Percentiles rank a stretch among this genome's conserved stretches.
Evolutionary conservation across 345 rosid species (phyloP).

Genomic region (Euphorbia lathyris): DNA sequence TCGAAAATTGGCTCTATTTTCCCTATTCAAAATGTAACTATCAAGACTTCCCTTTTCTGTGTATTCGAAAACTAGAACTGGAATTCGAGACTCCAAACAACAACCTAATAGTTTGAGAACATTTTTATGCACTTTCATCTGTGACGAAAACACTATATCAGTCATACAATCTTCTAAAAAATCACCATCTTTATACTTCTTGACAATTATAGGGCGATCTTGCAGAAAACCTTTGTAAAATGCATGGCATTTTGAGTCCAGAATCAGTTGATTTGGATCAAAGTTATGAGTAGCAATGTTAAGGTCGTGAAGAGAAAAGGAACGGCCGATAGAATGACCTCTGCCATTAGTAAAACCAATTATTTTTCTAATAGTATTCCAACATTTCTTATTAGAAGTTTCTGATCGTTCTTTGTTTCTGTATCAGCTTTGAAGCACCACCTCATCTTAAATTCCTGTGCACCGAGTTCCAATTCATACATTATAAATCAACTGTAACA

Average conservation of each 20-base stretch:
- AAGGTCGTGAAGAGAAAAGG: not conserved
- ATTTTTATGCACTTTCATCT: slow-evolving; percentile 1
- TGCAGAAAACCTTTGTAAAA: not conserved
- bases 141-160: not conserved
- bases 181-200: not conserved
- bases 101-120: slow-evolving; percentile 4
- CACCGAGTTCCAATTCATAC: too few relatives aligned
- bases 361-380: too few relatives aligned
- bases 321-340: too few relatives aligned
- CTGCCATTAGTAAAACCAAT: too few relatives aligned
- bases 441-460: too few relatives aligned
- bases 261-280: not conserved
- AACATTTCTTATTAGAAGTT: too few relatives aligned
- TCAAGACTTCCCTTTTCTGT: not conserved
- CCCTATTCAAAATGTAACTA: not conserved
- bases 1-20: not conserved
- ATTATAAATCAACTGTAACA: too few relatives aligned
- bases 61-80: slow-evolving; percentile 6
- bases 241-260: not conserved
- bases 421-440: not conserved
- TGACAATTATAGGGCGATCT: not conserved
- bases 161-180: not conserved
- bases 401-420: not conserved
- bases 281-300: not conserved
- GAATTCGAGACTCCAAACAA: not conserved